Evolutionary conservation across 371 early-diverging fungal species (phyloP).

Genomic region (Amoeboradix gromovi): DNA sequence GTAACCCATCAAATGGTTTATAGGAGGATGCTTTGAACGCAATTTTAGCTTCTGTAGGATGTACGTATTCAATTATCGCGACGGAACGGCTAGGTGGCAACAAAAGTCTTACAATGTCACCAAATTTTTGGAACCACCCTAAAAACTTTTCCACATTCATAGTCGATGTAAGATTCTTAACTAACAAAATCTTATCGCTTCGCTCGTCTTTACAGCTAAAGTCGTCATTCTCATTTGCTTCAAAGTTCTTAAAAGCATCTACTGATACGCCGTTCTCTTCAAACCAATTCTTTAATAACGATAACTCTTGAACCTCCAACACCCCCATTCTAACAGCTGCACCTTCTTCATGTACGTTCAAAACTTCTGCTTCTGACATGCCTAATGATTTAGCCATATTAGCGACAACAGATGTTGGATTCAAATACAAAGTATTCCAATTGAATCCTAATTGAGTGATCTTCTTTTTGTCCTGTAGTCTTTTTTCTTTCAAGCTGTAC

Average conservation of each 20-base stretch:
- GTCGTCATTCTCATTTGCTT: background rate
- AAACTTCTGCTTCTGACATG: background rate
- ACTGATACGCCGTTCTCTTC: background rate
- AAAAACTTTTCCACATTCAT: background rate
- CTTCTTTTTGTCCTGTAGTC: background rate
- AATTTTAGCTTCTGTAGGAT: slow-evolving; percentile 54
- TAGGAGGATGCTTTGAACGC: slow-evolving; percentile 67
- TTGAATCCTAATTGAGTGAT: background rate
- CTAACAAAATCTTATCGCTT: background rate
- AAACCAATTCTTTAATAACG: background rate
- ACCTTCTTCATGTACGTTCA: background rate
- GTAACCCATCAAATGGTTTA: slow-evolving; percentile 28
- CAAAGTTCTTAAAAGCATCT: background rate
- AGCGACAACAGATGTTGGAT: background rate
- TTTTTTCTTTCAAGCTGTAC: background rate
- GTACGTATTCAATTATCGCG: slow-evolving; percentile 68
- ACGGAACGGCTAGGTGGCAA: slow-evolving; percentile 78
- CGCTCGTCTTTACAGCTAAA: background rate
- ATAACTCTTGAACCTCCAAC: background rate
- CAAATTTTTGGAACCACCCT: background rate
- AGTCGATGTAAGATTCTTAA: background rate
- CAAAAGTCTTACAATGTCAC: slow-evolving; percentile 10
- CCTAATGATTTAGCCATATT: background rate
- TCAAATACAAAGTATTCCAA: background rate
- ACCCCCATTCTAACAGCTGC: background rate